Evolutionary conservation across 2,329 filamentous ascomycete species (phyloP).

Genomic region (Trichophyton benhamiae): DNA sequence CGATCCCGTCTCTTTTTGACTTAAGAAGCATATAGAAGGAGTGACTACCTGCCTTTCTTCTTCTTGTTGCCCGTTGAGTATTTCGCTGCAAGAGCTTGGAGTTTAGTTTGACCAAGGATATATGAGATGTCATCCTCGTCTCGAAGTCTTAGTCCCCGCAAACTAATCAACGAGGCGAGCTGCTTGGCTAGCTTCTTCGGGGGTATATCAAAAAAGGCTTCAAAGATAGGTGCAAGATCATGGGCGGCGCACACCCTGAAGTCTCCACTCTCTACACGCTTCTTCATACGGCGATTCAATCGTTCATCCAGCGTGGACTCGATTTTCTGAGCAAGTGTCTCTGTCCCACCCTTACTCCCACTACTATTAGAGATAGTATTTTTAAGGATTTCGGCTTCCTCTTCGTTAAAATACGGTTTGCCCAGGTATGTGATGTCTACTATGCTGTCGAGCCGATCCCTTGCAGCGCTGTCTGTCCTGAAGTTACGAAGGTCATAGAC

Average conservation of each 20-base stretch:
- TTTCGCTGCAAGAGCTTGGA: conserved; percentile 1
- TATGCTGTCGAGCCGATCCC: conserved; percentile 14
- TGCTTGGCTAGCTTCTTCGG: conserved; percentile 17
- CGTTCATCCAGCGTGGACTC: conserved; percentile 1
- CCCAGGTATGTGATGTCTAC: conserved; percentile 17
- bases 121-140: conserved; percentile 8
- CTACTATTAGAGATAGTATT: not conserved
- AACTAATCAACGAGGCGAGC: not conserved
- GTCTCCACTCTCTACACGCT: conserved; percentile 19
- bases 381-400: conserved; percentile 12
- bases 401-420: conserved; percentile 16
- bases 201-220: conserved; percentile 19
- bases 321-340: conserved; percentile 5
- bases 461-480: conserved; percentile 8
- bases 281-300: conserved; percentile 20
- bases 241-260: conserved; percentile 25
- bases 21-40: not conserved
- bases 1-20: too few relatives aligned
- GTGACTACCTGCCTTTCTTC: not conserved
- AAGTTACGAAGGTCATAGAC: conserved; percentile 18
- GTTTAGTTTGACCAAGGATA: not conserved
- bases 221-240: conserved; percentile 23
- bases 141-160: conserved; percentile 1
- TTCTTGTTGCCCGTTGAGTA: conserved; percentile 4
- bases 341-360: not conserved